Evolutionary conservation across 2,329 filamentous ascomycete genomes (phyloP).

Genomic region (Nannizziopsis barbatae): DNA sequence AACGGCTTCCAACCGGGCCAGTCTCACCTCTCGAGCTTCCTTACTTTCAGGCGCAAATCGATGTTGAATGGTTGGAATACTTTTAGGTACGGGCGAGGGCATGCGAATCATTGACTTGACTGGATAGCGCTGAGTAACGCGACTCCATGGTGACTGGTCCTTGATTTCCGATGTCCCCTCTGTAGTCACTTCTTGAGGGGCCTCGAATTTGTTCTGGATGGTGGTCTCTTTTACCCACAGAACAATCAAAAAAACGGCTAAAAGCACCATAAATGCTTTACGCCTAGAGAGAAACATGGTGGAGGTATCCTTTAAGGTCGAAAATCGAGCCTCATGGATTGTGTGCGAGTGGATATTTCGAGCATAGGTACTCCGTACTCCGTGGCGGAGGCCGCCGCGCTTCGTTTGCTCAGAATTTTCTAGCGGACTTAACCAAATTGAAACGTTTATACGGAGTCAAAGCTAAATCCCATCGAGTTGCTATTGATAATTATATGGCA

Average conservation of each 20-base stretch:
- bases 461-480: no score
- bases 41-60: conserved; percentile 23
- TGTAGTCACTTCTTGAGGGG: no score
- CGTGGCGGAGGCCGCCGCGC: no score
- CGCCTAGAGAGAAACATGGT: conserved; percentile 18
- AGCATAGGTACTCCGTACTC: not conserved
- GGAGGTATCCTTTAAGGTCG: no score
- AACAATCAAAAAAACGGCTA: not conserved
- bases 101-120: conserved; percentile 19
- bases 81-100: conserved; percentile 18
- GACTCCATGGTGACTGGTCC: conserved; percentile 20
- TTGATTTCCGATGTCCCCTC: not conserved
- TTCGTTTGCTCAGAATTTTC: no score
- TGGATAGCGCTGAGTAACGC: conserved; percentile 19
- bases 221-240: not conserved
- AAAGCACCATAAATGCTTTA: conserved; percentile 34
- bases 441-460: no score
- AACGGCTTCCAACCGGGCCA: conserved; percentile 36
- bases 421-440: no score
- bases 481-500: no score
- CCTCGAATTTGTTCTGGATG: not conserved
- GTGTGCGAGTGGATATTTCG: not conserved
- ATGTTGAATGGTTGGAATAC: conserved; percentile 23
- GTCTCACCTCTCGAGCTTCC: conserved; percentile 25
- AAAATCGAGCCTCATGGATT: not conserved